These are phyloP conservation scores for Gaeumannomyces sp. DNA, from an alignment of 2,329 filamentous ascomycete genomes.

Conservation along the genomic window DNA sequence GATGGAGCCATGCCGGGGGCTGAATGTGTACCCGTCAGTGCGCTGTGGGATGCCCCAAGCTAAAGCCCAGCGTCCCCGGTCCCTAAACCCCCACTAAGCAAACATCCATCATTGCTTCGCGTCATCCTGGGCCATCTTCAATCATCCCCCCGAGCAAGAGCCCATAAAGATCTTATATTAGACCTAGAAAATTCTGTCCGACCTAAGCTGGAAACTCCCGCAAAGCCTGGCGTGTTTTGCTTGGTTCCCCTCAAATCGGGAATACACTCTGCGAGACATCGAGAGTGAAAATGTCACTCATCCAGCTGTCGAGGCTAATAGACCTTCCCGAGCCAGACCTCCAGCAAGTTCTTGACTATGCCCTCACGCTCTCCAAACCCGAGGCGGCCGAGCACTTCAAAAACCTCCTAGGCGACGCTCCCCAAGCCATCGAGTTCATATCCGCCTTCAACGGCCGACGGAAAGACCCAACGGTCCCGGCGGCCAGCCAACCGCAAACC, in stretches of 20 bases:
- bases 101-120: neutral
- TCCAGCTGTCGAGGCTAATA: constrained; percentile 72
- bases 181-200: neutral
- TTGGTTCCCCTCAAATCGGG: neutral
- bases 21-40: neutral
- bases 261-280: neutral
- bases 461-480: constrained; percentile 31
- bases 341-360: constrained; percentile 78
- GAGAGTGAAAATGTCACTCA: constrained; percentile 39
- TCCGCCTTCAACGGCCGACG: constrained; percentile 71
- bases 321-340: constrained; percentile 81
- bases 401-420: constrained; percentile 81
- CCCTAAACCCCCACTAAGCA: neutral
- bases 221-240: no score
- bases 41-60: neutral
- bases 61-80: neutral
- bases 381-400: constrained; percentile 80
- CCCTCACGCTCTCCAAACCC: constrained; percentile 65
- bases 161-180: neutral
- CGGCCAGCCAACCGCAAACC: neutral
- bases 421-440: constrained; percentile 70
- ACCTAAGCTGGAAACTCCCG: neutral
- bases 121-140: neutral
- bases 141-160: neutral
- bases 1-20: no score